These are phyloP conservation scores for Triticum monococcum DNA, from an alignment of 176 grass and related monocot genomes.

Conservation along the genomic window DNA sequence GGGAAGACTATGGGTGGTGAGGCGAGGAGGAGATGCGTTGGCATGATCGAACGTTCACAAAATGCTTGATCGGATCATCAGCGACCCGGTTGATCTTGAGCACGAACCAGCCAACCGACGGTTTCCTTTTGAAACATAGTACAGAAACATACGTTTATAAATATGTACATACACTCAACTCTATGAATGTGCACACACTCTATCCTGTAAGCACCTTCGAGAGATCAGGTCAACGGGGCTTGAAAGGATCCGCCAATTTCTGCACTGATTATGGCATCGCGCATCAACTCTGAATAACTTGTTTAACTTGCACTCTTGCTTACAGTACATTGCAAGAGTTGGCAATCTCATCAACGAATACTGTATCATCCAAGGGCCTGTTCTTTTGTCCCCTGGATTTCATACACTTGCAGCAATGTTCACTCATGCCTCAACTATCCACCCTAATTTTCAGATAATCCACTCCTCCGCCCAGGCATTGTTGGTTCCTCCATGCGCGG, in stretches of 20 bases:
- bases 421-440: neutral
- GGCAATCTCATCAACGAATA: neutral
- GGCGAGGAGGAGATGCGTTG: too few species aligned
- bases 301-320: neutral
- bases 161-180: too few species aligned
- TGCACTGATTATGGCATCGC: neutral
- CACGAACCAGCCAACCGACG: fast-evolving
- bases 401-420: neutral
- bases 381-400: too few species aligned
- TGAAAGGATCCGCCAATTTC: neutral
- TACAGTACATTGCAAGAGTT: neutral
- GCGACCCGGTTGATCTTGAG: too few species aligned
- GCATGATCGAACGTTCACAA: too few species aligned
- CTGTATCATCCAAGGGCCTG: neutral
- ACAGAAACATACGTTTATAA: too few species aligned
- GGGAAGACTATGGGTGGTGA: too few species aligned
- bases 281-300: neutral
- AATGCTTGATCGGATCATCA: too few species aligned
- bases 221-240: too few species aligned
- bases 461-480: neutral
- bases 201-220: too few species aligned
- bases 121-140: too few species aligned
- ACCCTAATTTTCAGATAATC: neutral
- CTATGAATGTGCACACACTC: too few species aligned
- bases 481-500: neutral